phyloP scores from a whole-genome alignment of 108 stramenopile species.

The Mediolabrus comicus region DNA sequence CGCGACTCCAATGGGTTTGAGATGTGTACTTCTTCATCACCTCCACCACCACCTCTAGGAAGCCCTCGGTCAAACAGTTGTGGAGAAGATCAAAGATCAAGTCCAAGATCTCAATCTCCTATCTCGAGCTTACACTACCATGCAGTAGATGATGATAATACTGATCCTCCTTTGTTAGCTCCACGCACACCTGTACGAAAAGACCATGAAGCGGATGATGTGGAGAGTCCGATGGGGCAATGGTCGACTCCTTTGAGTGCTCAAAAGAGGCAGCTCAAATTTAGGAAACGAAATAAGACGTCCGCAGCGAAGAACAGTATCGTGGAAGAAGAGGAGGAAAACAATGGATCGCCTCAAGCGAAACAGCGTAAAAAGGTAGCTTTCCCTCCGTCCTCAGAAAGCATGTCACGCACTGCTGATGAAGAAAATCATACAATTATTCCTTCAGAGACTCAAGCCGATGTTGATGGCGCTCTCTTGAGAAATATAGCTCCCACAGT shows the following conservation, averaged over 20 bases:
- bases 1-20: constrained; percentile 18
- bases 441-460: constrained; percentile 3
- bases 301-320: background rate
- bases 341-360: constrained; percentile 26
- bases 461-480: background rate
- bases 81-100: background rate
- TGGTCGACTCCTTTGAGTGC: constrained; percentile 49
- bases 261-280: constrained; percentile 19
- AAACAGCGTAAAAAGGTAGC: constrained; percentile 28
- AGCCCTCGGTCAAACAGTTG: constrained; percentile 13
- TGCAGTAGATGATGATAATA: background rate
- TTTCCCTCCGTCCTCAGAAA: constrained; percentile 17
- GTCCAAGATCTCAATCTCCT: background rate
- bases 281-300: constrained; percentile 21
- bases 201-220: constrained; percentile 1
- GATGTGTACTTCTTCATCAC: constrained; percentile 17
- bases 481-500: constrained; percentile 60
- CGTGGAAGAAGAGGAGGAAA: constrained; percentile 21
- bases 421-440: background rate
- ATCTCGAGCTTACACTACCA: background rate
- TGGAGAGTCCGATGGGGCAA: constrained; percentile 50
- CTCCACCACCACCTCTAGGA: constrained; percentile 27
- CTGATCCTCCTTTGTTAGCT: constrained; percentile 24
- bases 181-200: background rate
- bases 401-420: constrained; percentile 10